Evolutionary conservation across 2,329 filamentous ascomycete species (phyloP).

Genomic region (Sarocladium brachiariae): DNA sequence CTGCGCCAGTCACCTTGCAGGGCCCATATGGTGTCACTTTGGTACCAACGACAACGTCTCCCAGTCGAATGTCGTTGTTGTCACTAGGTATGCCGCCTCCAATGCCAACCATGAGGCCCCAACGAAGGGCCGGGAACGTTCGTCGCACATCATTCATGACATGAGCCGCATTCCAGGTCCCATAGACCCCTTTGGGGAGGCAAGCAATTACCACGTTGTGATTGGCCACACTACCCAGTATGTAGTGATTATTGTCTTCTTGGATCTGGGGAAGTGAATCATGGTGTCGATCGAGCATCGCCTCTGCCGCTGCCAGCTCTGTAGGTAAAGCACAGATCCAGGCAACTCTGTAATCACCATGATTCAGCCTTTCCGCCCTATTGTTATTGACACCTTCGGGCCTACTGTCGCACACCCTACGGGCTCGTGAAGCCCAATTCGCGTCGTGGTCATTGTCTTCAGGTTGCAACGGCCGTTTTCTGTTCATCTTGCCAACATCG

Average conservation of each 20-base stretch:
- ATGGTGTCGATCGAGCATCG: not conserved
- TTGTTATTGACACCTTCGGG: no score
- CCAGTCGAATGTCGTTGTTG: conserved; percentile 17
- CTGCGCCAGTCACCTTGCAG: not conserved
- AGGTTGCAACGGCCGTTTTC: no score
- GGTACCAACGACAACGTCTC: conserved; percentile 13
- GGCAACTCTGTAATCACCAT: conserved; percentile 22
- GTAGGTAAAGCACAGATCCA: not conserved
- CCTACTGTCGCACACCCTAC: no score
- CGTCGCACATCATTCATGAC: conserved; percentile 20
- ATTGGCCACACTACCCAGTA: conserved; percentile 21
- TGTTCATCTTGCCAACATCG: no score
- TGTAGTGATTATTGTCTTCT: conserved; percentile 24
- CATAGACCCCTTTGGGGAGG: conserved; percentile 21
- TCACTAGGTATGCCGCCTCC: conserved; percentile 25
- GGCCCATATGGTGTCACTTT: not conserved
- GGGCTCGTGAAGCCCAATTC: no score
- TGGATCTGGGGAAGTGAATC: not conserved
- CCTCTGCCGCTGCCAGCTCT: not conserved
- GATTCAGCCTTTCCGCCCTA: not conserved
- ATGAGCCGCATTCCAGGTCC: conserved; percentile 17
- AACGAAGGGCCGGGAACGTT: conserved; percentile 22
- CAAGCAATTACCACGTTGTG: conserved; percentile 29
- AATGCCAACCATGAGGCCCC: conserved; percentile 27
- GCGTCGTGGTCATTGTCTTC: no score